Base-by-base conservation (phyloP, 2,329 filamentous ascomycete genomes). In the Cytospora paraplurivora region DNA sequence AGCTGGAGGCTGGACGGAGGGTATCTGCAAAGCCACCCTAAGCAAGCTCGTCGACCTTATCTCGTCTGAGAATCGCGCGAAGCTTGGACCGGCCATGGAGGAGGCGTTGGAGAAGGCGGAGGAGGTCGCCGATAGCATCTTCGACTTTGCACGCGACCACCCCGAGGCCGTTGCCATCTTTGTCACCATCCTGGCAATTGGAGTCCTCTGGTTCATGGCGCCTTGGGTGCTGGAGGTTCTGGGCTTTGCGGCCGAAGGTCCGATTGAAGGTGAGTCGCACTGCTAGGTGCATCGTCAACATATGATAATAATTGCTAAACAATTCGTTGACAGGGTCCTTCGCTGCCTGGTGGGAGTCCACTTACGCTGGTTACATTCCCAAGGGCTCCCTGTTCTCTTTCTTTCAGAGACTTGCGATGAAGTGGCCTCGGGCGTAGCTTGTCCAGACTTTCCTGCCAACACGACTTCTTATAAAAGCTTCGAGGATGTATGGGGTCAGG, bases 361-460 rank as follows among this genome's bases (percentile, higher is more conserved):
- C 50, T 3, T 77, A 77, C 65, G 70, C 68, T 6, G 76, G 75
- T 1, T 71, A 72, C 53, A 75, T 78, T 59, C 73, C 75, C 1
- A 74, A 75, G 61, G 70, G 69, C 1, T 75, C 75, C 3, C 66
- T 79, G n/a, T 77, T 78, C 62, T 72, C 72, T 4, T 79, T 71
- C 60, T 75, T 79, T 35, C 76, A 78, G 71, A 69, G 74, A 13
- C 64, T 78, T 63, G 76, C 76, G 1, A 78, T 78, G 74, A 68
- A 65, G n/a, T 63, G 63, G 63, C 27, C 27, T 27, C 27, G 27
- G 4, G 27, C 27, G 27, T 27, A 27, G 27, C 27, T 27, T 27
- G 27, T 27, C 27, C 4, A 27, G 27, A 4, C 2, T 3, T 4
- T 2, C 27, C 27, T 27, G 27, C 2, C 2, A 2, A 27, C 27